A percentile compares a stretch with the other conserved stretches of the same genome.
phyloP scores from a whole-genome alignment of 2,329 filamentous ascomycete genomes.

The Neonectria sp. region DNA sequence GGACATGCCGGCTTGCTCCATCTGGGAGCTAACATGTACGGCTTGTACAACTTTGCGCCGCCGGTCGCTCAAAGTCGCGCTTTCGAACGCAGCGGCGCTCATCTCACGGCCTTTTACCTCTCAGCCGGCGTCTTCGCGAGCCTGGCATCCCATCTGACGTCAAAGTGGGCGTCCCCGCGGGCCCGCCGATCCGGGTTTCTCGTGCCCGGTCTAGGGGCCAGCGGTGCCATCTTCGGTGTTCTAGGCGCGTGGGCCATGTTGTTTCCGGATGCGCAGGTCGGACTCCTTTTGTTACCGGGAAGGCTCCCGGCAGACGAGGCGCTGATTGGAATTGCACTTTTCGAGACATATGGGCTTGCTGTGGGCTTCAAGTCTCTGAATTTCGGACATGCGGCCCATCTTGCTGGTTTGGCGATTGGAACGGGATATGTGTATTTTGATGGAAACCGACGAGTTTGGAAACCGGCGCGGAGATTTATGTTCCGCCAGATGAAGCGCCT shows the following conservation, averaged over 20 bases:
- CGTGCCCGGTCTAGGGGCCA: neutral
- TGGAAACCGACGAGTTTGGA: conserved; percentile 14
- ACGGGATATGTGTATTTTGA: conserved; percentile 17
- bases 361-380: conserved; percentile 10
- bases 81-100: conserved; percentile 2
- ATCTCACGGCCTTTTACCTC: conserved; percentile 20
- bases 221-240: conserved; percentile 11
- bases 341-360: conserved; percentile 2
- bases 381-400: conserved; percentile 10
- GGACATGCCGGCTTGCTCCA: conserved; percentile 10
- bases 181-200: neutral
- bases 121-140: conserved; percentile 8
- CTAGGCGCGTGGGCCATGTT: conserved; percentile 13
- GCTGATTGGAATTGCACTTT: conserved; percentile 2
- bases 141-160: conserved; percentile 10
- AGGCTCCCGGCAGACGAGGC: conserved; percentile 6
- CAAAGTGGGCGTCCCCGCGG: conserved; percentile 5
- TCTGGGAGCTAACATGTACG: conserved; percentile 21
- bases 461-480: conserved; percentile 8
- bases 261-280: conserved; percentile 6
- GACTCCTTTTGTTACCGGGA: conserved; percentile 5
- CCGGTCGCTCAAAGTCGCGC: conserved; percentile 1
- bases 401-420: conserved; percentile 15
- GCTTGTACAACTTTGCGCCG: conserved; percentile 10
- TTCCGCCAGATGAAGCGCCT: conserved; percentile 12